phyloP scores from a whole-genome alignment of 176 grass and related monocot genomes.

The Eremochloa ophiuroides region DNA sequence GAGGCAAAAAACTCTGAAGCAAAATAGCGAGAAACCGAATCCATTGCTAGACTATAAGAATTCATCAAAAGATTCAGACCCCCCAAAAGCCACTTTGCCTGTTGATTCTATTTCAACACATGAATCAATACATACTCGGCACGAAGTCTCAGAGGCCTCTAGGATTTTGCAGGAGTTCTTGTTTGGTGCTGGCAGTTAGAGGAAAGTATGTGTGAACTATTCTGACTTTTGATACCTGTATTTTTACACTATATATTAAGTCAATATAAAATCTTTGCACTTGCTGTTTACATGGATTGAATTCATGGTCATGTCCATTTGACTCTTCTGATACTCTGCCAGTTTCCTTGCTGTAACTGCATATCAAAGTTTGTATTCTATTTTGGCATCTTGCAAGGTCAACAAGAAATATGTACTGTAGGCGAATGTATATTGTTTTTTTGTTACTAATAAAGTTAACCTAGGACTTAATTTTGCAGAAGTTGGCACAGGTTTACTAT shows the following conservation, averaged over 20 bases:
- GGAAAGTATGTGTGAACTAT: constrained; percentile 30
- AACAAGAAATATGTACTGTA: neutral
- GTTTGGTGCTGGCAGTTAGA: constrained; percentile 59
- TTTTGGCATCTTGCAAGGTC: constrained; percentile 3
- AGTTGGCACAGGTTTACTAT: neutral
- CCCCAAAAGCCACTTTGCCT: constrained; percentile 23
- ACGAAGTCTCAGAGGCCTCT: constrained; percentile 66
- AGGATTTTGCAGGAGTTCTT: constrained; percentile 90
- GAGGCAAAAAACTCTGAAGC: constrained; percentile 5
- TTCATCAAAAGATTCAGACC: constrained; percentile 13
- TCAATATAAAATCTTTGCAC: neutral
- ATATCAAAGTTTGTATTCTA: constrained; percentile 8
- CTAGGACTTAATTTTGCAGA: constrained; percentile 26
- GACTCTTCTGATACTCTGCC: constrained; percentile 8
- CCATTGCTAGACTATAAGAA: constrained; percentile 18
- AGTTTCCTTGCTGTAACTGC: constrained; percentile 15
- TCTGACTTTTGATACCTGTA: constrained; percentile 4
- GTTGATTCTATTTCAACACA: constrained; percentile 23
- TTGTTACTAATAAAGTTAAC: constrained; percentile 4
- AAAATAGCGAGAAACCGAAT: neutral
- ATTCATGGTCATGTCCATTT: constrained; percentile 1
- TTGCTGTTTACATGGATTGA: constrained; percentile 19
- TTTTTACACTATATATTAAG: neutral
- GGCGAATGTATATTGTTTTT: neutral
- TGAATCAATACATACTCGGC: constrained; percentile 24